Evolutionary conservation across 139 green algal species (phyloP), one percentile per base, ranked within the genome.

Genomic region (Picochlorum costavermella): DNA sequence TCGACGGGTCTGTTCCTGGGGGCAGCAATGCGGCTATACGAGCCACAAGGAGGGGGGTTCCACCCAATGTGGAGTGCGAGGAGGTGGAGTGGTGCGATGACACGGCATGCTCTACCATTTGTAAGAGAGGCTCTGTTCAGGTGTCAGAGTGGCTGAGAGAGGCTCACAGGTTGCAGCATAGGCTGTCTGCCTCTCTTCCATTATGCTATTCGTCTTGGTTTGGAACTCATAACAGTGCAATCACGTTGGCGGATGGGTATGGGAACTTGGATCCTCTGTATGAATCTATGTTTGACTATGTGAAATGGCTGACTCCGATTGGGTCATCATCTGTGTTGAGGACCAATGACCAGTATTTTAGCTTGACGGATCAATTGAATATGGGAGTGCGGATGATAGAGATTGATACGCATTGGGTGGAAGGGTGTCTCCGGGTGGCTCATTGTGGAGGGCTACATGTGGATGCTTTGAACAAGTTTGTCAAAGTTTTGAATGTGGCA

Each of bases 321-420:
- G 61, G 65, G 25, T 49, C 23, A 25, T 25, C 50, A 26, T 50
- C 59, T 28, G 28, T 65, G 12, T 61, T 90, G 31, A 50, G 67
- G n/a, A 92, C 84, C 31, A 83, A 88, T 66, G 72, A 92, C 69
- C 85, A 92, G 36, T 77, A 56, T 56, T 65, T 92, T 20, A 85
- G 70, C 46, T 60, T 87, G 28, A 88, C 85, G 2, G 84, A 90
- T 63, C 85, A 92, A 63, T 69, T 92, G 9, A 83, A 83, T 58
- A 49, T 92, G 63, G 85, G 85, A 1, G 84, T 90, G 16, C 76
- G 85, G 0, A 26, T 76, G 2, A 12, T 92, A 44, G 85, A 92
- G 73, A 72, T 92, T n/a, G 85, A 92, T 61, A 82, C 81, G 0
- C 85, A 92, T 75, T 90, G 75, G 72, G 76, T 90, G 20, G 67